These are phyloP conservation scores for Verticillium alfalfae DNA, from an alignment of 2,329 filamentous ascomycete species.

Conservation along the genomic window DNA sequence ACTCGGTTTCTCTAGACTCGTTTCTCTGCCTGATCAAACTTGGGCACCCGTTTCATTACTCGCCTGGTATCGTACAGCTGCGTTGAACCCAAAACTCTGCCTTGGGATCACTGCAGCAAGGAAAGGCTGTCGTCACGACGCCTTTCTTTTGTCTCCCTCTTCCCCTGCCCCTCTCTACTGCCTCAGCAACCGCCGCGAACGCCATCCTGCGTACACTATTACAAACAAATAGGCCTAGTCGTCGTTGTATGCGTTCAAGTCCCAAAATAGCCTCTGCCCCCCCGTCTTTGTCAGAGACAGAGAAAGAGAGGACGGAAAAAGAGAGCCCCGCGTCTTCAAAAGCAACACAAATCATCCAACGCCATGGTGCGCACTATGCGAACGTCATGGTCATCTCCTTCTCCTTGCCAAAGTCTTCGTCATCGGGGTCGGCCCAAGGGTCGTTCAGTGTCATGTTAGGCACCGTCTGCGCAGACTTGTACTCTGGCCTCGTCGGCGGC, in stretches of 20 bases:
- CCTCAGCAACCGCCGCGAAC: background rate
- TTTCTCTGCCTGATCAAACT: no score
- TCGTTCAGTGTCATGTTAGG: conserved; percentile 48
- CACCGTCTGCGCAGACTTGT: conserved; percentile 39
- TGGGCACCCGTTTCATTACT: background rate
- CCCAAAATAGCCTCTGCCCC: background rate
- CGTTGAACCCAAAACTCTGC: background rate
- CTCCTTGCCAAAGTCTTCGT: conserved; percentile 66
- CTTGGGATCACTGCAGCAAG: background rate
- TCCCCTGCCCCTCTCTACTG: background rate
- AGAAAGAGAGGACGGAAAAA: background rate
- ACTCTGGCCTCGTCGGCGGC: conserved; percentile 28
- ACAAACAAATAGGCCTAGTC: background rate
- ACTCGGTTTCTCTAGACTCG: background rate
- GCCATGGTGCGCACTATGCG: conserved; percentile 41
- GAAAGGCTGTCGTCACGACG: background rate
- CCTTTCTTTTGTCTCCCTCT: background rate
- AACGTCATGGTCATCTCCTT: conserved; percentile 79
- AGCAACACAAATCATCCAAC: background rate
- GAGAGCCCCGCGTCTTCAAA: background rate
- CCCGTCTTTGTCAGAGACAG: background rate
- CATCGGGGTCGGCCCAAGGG: conserved; percentile 66
- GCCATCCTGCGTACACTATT: background rate
- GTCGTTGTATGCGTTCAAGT: background rate
- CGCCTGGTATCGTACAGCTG: background rate